These are phyloP conservation scores for Coleophoma crateriformis DNA, from an alignment of 2,329 filamentous ascomycete genomes.

Conservation along the genomic window DNA sequence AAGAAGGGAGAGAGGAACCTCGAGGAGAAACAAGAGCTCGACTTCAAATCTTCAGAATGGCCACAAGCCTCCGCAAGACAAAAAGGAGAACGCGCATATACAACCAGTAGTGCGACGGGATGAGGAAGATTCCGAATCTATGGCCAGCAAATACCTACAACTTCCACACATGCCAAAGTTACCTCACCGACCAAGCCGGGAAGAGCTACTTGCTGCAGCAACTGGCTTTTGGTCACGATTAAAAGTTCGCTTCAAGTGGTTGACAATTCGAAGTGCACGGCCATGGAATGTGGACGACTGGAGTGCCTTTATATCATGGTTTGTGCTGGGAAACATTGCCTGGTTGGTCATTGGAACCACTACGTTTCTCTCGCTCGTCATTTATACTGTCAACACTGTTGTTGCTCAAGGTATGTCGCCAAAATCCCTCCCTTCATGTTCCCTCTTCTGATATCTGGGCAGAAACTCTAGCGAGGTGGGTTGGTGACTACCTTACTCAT, in stretches of 20 bases:
- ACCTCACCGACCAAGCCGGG: slow-evolving; percentile 85
- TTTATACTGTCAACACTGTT: slow-evolving; percentile 90
- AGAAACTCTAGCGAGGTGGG: slow-evolving; percentile 90
- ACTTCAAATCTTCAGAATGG: slow-evolving; percentile 17
- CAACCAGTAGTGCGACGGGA: slow-evolving; percentile 8
- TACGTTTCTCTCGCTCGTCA: slow-evolving; percentile 89
- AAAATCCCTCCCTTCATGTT: background rate
- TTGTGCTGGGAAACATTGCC: slow-evolving; percentile 84
- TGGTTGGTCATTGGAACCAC: slow-evolving; percentile 98
- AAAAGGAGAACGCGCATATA: slow-evolving; percentile 9
- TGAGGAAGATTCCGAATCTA: slow-evolving; percentile 17
- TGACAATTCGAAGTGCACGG: slow-evolving; percentile 86
- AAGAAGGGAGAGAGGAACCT: slow-evolving; percentile 15
- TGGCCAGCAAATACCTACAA: slow-evolving; percentile 47
- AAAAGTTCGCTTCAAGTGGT: slow-evolving; percentile 94
- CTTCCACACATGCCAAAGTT: slow-evolving; percentile 57
- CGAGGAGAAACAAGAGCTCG: slow-evolving; percentile 26
- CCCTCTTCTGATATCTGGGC: slow-evolving; percentile 11
- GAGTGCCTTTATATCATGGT: slow-evolving; percentile 92
- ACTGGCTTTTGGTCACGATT: slow-evolving; percentile 89
- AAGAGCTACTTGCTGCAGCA: slow-evolving; percentile 85
- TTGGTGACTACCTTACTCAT: slow-evolving; percentile 91
- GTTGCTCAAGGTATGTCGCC: slow-evolving; percentile 73
- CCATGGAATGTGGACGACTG: slow-evolving; percentile 97
- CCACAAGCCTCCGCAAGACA: slow-evolving; percentile 14